A percentile compares a stretch with the other conserved stretches of the same genome.
phyloP scores from a whole-genome alignment of 2,329 filamentous ascomycete genomes.

The Penicillium sp. region DNA sequence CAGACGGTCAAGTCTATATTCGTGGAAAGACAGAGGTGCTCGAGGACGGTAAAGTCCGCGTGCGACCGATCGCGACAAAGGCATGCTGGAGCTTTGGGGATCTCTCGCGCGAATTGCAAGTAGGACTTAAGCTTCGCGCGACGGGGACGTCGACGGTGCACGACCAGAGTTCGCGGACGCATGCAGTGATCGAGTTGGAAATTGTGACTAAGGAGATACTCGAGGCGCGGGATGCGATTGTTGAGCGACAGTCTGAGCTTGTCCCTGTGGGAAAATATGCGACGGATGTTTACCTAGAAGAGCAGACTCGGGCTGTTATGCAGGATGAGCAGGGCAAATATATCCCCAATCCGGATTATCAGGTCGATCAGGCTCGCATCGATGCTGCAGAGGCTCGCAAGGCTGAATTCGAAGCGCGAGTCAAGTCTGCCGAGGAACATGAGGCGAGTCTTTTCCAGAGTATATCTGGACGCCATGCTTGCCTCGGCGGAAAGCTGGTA shows the following conservation, averaged over 20 bases:
- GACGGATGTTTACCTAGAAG: background rate
- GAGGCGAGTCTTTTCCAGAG: background rate
- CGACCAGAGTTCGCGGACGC: background rate
- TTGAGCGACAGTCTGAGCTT: background rate
- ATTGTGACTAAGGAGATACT: background rate
- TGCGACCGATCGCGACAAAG: background rate
- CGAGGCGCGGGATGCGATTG: background rate
- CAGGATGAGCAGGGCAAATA: background rate
- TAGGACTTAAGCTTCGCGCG: background rate
- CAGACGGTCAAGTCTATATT: background rate
- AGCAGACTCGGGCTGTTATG: background rate
- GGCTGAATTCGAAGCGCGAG: background rate
- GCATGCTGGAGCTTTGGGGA: conserved; percentile 1
- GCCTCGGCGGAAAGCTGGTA: background rate
- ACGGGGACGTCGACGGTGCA: background rate
- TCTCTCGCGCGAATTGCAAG: background rate
- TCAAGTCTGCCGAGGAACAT: background rate
- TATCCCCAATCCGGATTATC: background rate
- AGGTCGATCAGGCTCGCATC: background rate
- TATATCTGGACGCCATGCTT: background rate
- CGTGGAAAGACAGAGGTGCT: background rate
- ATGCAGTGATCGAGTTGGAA: background rate
- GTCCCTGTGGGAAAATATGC: background rate
- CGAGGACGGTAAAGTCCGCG: background rate
- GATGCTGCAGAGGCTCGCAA: background rate